Percentiles rank a stretch among this genome's conserved stretches.
Evolutionary conservation across 2,329 filamentous ascomycete genomes (phyloP).

Genomic region (Apiospora koreana): DNA sequence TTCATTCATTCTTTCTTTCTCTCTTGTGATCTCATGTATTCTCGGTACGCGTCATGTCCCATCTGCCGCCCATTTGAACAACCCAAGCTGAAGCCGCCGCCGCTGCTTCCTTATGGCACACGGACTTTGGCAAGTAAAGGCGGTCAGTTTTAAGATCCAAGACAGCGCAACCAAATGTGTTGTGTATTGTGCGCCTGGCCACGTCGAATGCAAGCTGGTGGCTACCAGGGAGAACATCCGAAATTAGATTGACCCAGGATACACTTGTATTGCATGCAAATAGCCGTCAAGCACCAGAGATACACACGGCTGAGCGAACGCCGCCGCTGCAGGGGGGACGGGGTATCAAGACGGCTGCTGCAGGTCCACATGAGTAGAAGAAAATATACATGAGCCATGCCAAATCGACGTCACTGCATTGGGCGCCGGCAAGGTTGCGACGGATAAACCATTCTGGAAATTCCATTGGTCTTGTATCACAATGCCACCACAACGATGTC

Average conservation of each 20-base stretch:
- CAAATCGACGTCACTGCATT: background rate
- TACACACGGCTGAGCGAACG: background rate
- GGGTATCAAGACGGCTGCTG: background rate
- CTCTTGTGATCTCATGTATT: background rate
- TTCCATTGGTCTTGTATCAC: background rate
- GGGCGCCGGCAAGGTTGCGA: background rate
- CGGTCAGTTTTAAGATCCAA: constrained; percentile 9
- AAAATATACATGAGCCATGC: background rate
- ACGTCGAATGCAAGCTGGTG: no score
- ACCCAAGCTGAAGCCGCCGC: background rate
- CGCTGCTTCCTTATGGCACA: background rate
- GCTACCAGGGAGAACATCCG: constrained; percentile 1
- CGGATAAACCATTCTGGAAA: background rate
- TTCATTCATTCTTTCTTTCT: no score
- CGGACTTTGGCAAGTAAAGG: background rate
- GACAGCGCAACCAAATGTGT: constrained; percentile 3
- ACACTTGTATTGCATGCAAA: background rate
- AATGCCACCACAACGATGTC: background rate
- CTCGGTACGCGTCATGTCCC: background rate
- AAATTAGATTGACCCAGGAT: constrained; percentile 8
- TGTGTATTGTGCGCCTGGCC: no score
- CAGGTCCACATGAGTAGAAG: background rate
- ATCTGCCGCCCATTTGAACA: background rate
- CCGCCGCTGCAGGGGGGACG: background rate
- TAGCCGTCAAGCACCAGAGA: background rate